Percentiles rank a stretch among this genome's conserved stretches.
phyloP scores from a whole-genome alignment of 2,329 filamentous ascomycete species.

The Colletotrichum salicis region DNA sequence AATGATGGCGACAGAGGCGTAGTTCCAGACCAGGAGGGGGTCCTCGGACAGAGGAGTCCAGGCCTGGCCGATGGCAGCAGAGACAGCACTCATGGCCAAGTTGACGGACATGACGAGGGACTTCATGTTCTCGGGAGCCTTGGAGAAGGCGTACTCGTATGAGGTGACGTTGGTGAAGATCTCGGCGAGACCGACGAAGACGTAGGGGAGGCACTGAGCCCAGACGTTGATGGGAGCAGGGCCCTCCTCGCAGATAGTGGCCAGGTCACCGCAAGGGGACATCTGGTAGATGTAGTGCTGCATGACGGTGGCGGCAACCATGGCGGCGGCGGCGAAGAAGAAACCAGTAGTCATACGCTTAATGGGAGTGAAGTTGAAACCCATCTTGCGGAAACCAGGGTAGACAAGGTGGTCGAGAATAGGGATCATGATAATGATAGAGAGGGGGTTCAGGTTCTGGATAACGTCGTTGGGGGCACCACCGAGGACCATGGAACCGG shows the following conservation, averaged over 20 bases:
- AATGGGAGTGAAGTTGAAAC: slow-evolving; percentile 77
- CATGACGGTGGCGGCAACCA: slow-evolving; percentile 67
- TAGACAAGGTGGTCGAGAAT: slow-evolving; percentile 77
- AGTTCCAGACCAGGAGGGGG: slow-evolving; percentile 78
- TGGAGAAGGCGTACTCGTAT: slow-evolving; percentile 81
- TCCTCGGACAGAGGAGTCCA: slow-evolving; percentile 70
- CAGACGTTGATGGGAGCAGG: slow-evolving; percentile 73
- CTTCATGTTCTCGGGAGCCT: slow-evolving; percentile 83
- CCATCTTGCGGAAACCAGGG: slow-evolving; percentile 71
- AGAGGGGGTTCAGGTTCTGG: slow-evolving; percentile 79
- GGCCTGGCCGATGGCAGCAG: slow-evolving; percentile 76
- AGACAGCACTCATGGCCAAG: slow-evolving; percentile 77
- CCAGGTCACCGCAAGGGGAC: slow-evolving; percentile 68
- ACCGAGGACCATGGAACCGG: slow-evolving; percentile 72
- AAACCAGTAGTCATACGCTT: slow-evolving; percentile 80
- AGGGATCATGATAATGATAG: slow-evolving; percentile 80
- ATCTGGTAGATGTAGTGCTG: slow-evolving; percentile 72
- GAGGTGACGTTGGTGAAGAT: slow-evolving; percentile 68
- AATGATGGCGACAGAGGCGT: slow-evolving; percentile 70
- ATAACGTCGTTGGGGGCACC: slow-evolving; percentile 83
- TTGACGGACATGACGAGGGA: slow-evolving; percentile 78
- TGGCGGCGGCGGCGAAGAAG: slow-evolving; percentile 70
- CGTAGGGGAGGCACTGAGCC: slow-evolving; percentile 63
- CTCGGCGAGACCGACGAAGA: slow-evolving; percentile 63
- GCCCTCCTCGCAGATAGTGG: slow-evolving; percentile 59